phyloP scores from a whole-genome alignment of 352 stramenopile genomes.

The Pythium utonaiense region DNA sequence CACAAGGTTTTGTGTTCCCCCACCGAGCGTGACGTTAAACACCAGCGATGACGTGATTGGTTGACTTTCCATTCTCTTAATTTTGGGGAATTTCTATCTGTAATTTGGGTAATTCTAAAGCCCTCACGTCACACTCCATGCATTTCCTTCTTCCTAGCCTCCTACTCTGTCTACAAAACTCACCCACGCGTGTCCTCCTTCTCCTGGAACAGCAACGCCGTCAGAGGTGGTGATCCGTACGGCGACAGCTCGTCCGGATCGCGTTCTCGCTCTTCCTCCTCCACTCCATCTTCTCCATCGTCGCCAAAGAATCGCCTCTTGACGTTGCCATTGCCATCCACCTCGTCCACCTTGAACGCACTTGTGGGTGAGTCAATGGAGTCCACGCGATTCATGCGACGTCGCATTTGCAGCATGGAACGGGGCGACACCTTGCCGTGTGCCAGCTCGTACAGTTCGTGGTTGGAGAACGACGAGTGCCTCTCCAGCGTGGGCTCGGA shows the following conservation, averaged over 20 bases:
- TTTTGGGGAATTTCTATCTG: not conserved
- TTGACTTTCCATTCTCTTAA: not conserved
- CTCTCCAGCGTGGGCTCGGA: constrained; percentile 24
- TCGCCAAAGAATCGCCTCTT: constrained; percentile 20
- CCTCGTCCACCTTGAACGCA: constrained; percentile 21
- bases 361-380: constrained; percentile 78
- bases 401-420: constrained; percentile 62
- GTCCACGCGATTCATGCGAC: constrained; percentile 52
- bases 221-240: constrained; percentile 18
- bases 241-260: constrained; percentile 19
- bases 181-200: constrained; percentile 16
- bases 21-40: not conserved
- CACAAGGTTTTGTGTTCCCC: too few species aligned
- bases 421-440: constrained; percentile 74
- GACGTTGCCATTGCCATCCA: constrained; percentile 10
- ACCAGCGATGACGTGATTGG: not conserved
- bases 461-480: constrained; percentile 41
- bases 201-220: constrained; percentile 8
- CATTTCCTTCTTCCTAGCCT: not conserved
- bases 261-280: not conserved
- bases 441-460: constrained; percentile 78
- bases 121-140: not conserved
- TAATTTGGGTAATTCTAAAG: not conserved
- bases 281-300: not conserved
- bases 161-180: constrained; percentile 5